Evolutionary conservation across 2,329 filamentous ascomycete species (phyloP), one percentile per base, ranked within the genome.

Genomic region (Chaetomium globosum): DNA sequence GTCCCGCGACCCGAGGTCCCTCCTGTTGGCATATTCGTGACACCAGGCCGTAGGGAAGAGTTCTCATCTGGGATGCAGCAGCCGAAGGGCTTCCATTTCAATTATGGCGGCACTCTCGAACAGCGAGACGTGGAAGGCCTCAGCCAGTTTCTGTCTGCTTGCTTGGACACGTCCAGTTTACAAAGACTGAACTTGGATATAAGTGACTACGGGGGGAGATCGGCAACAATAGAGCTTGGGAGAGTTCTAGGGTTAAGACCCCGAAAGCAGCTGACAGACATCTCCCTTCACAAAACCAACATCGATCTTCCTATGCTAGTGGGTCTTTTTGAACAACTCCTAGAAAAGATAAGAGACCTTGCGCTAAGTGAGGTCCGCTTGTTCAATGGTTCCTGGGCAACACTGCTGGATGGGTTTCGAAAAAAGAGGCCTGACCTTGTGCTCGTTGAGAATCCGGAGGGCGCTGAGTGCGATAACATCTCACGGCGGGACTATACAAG

Each of bases 321-420:
- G 12, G 12, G 2, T 6, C 21, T 66, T 9, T 33, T 66, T 31
- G 21, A 49, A 53, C 56, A 43, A 16, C 43, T 64, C 9, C 60
- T 61, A 26, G n/a, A 64, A n/a, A 9, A 48, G 12, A 52, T 66
- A 19, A 1, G 13, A 19, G 21, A n/a, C 52, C 19, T 64, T 46
- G 2, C 19, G 26, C 21, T 58, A 12, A 0, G 28, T 0, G 2
- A 54, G 36, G n/a, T 66, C 31, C 3, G 16, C 21, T 56, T 66
- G 57, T 51, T 52, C 33, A 64, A 33, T 39, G 65, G 65, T 21
- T 46, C 57, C 19, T 66, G 65, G 65, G 43, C 51, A 28, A 56
- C 61, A 9, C 56, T 46, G 9, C 33, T 66, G 39, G 65, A 66
- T 54, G 61, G 52, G 21, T 62, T 68, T 5, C 65, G 60, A 16